Conservation (phyloP, 2,329 filamentous ascomycete species). For the Aureobasidium leucospermi region DNA sequence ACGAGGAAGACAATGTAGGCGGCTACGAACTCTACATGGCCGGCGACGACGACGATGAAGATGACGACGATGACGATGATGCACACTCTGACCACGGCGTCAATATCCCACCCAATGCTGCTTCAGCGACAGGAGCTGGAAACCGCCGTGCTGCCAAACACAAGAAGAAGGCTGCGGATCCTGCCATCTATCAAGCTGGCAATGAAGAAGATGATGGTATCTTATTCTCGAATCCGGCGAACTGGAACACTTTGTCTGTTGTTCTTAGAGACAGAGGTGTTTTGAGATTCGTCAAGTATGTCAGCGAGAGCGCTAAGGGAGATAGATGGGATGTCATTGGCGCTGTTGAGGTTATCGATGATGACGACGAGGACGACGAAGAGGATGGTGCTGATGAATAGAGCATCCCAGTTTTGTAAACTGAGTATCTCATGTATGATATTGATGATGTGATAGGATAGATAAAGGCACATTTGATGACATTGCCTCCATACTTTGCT, state of each 20-base stretch:
- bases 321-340: slow-evolving; percentile 90
- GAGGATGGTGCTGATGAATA: slow-evolving; percentile 3
- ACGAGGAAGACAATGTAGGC: slow-evolving; percentile 54
- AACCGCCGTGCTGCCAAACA: slow-evolving; percentile 33
- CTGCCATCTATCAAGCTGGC: slow-evolving; percentile 75
- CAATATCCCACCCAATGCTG: slow-evolving; percentile 26
- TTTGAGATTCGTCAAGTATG: slow-evolving; percentile 93
- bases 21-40: slow-evolving; percentile 93
- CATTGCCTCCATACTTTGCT: no score
- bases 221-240: slow-evolving; percentile 59
- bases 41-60: slow-evolving; percentile 63
- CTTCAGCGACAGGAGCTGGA: slow-evolving; percentile 39
- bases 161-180: slow-evolving; percentile 47
- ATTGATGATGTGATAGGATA: no score
- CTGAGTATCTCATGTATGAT: no score
- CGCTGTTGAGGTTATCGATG: slow-evolving; percentile 57
- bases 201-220: slow-evolving; percentile 68
- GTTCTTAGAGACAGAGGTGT: slow-evolving; percentile 81
- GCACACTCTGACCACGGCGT: slow-evolving; percentile 32
- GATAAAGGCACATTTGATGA: no score
- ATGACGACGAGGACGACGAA: slow-evolving; percentile 30
- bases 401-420: neutral
- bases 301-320: slow-evolving; percentile 71
- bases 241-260: slow-evolving; percentile 87
- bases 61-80: slow-evolving; percentile 42